phyloP scores from a whole-genome alignment of 225 moss, liverwort and hornwort genomes.

The Asterella californica region DNA sequence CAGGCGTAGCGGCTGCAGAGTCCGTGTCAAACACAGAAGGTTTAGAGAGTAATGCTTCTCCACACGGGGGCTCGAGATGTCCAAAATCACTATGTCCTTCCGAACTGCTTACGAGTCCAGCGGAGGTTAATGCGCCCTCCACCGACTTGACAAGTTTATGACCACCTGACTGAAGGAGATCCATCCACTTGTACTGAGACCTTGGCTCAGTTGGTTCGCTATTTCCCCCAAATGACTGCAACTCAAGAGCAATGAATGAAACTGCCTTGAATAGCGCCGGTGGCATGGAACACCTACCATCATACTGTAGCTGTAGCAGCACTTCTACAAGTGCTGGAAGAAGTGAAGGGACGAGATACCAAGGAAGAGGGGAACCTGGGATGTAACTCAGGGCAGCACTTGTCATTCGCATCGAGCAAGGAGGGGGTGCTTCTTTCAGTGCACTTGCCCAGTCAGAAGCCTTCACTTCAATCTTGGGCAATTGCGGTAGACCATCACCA shows the following conservation, averaged over 20 bases:
- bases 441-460: conserved; percentile 75
- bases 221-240: conserved; percentile 37
- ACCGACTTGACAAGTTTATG: conserved; percentile 36
- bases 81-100: conserved; percentile 28
- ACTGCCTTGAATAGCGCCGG: conserved; percentile 51
- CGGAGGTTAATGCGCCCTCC: conserved; percentile 48
- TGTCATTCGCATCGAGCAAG: conserved; percentile 69
- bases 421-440: conserved; percentile 60
- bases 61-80: not conserved
- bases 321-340: conserved; percentile 65
- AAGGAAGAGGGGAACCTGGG: conserved; percentile 65
- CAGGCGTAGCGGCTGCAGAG: not conserved
- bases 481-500: not conserved
- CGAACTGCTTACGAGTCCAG: conserved; percentile 50
- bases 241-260: conserved; percentile 36
- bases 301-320: conserved; percentile 57
- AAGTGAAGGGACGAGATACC: conserved; percentile 62
- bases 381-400: conserved; percentile 58
- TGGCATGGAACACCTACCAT: conserved; percentile 56
- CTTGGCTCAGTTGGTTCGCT: conserved; percentile 10
- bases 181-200: conserved; percentile 45
- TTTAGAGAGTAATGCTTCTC: conserved; percentile 7
- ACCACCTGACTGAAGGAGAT: conserved; percentile 27
- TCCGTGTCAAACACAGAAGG: not conserved
- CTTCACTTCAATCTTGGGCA: conserved; percentile 48